A percentile compares a stretch with the other conserved stretches of the same genome.
Evolutionary conservation across 169 alveolate species (phyloP).

Genomic region (Cryptosporidium muris): DNA sequence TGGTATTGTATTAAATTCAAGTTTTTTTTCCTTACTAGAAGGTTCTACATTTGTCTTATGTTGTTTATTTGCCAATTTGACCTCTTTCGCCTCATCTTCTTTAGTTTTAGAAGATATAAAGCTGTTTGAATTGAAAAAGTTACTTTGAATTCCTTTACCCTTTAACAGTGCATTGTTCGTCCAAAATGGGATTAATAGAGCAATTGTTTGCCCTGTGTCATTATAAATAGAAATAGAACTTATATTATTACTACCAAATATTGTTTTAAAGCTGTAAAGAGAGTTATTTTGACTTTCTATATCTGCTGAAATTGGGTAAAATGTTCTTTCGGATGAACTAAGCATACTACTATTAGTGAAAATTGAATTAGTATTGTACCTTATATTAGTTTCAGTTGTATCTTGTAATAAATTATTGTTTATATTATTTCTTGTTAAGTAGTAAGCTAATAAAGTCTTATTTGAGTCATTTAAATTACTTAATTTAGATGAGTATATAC

Average conservation of each 20-base stretch:
- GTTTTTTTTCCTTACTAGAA: not conserved
- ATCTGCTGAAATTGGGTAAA: too few relatives aligned
- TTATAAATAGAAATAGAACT: constrained; percentile 34
- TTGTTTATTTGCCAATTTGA: not conserved
- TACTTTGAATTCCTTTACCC: not conserved
- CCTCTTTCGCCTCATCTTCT: not conserved
- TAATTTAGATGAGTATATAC: too few relatives aligned
- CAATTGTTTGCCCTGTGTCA: constrained; percentile 64
- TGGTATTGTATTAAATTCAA: not conserved
- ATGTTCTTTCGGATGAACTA: too few relatives aligned
- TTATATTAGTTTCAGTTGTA: too few relatives aligned
- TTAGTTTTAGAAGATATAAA: not conserved
- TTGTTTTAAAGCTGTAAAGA: too few relatives aligned
- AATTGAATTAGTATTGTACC: too few relatives aligned
- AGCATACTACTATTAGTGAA: too few relatives aligned
- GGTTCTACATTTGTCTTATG: not conserved
- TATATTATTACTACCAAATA: too few relatives aligned
- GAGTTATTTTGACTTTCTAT: too few relatives aligned
- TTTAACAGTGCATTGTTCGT: not conserved
- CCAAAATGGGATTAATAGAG: constrained; percentile 40
- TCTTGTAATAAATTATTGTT: not conserved
- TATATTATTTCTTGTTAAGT: not conserved
- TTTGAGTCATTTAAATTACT: not conserved
- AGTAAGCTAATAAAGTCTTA: constrained; percentile 9
- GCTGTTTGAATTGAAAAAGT: not conserved